A percentile compares a stretch with the other conserved stretches of the same genome.
These are phyloP conservation scores for Kluyveromyces marxianus DNA, from an alignment of 1,139 yeast species.

Conservation along the genomic window DNA sequence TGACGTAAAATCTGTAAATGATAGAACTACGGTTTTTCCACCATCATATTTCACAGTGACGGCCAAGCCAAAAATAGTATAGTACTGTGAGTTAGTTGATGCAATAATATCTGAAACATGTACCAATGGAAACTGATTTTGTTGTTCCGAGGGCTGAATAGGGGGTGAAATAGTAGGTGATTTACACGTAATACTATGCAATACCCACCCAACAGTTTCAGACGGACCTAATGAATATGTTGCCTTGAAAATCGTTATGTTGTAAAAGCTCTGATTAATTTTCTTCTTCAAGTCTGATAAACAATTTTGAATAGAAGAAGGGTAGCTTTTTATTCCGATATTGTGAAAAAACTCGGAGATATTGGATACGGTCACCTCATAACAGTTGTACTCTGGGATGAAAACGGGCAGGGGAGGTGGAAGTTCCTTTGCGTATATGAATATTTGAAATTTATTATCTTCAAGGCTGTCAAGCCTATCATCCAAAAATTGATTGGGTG, in stretches of 20 bases:
- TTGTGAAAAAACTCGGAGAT: constrained; percentile 3
- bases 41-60: constrained; percentile 7
- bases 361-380: constrained; percentile 4
- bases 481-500: background rate
- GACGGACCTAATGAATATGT: background rate
- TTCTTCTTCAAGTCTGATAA: background rate
- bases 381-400: constrained; percentile 5
- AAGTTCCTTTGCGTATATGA: background rate
- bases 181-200: background rate
- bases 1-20: constrained; percentile 11
- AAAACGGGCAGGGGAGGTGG: background rate
- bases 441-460: background rate
- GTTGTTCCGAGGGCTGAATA: background rate
- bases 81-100: background rate
- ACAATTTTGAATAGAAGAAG: background rate
- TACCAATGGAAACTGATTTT: constrained; percentile 1
- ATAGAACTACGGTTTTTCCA: constrained; percentile 7
- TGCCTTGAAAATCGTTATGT: background rate
- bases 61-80: constrained; percentile 7
- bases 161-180: background rate
- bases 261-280: background rate
- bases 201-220: background rate
- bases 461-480: background rate
- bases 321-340: background rate
- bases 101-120: background rate